Base-by-base conservation (phyloP, 2,329 filamentous ascomycete species). In the Verticillium nubilum region DNA sequence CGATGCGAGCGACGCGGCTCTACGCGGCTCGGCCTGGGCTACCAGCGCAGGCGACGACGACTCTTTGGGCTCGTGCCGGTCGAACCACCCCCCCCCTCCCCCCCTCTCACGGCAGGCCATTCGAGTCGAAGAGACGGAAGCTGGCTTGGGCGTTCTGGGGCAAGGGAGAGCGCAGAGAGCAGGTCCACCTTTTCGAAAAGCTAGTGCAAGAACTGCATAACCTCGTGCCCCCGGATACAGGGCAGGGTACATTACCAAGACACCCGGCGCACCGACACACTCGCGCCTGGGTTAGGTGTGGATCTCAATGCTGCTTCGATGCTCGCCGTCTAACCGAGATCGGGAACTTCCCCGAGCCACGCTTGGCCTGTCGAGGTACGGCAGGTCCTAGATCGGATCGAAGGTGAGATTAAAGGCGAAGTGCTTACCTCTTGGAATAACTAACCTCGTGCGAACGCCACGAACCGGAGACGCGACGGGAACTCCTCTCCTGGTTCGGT, bases 401-500 rank as follows among this genome's bases (percentile, higher is more conserved):
- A 47, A 28, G 58, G 59, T 58, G 29, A 29, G 12, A n/a, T n/a
- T n/a, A 19, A 9, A 13, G 3, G 2, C 7, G 12, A 9, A 15
- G 27, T 25, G 53, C n/a, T 5, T 2, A n/a, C 4, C 5, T 19
- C 29, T 55, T 15, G 54, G 12, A 4, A 15, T 23, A 31, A 28
- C 52, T 31, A 10, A 54, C 17, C 7, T 4, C 2, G n/a, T n/a
- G 13, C 13, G 10, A 62, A n/a, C n/a, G 61, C 54, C 2, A 35
- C n/a, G n/a, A n/a, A n/a, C n/a, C n/a, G n/a, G n/a, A 59, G 7
- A 57, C 33, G n/a, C 58, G 59, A 27, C 56, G 59, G 12, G 61
- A 63, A 3, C 33, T 67, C 5, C 53, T 60, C 28, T 31, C 54
- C 4, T 68, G 66, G 67, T 23, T 65, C 1, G n/a, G n/a, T n/a